Conservation (phyloP, 805 yeast genomes). For the Zygosaccharomyces lentus region DNA sequence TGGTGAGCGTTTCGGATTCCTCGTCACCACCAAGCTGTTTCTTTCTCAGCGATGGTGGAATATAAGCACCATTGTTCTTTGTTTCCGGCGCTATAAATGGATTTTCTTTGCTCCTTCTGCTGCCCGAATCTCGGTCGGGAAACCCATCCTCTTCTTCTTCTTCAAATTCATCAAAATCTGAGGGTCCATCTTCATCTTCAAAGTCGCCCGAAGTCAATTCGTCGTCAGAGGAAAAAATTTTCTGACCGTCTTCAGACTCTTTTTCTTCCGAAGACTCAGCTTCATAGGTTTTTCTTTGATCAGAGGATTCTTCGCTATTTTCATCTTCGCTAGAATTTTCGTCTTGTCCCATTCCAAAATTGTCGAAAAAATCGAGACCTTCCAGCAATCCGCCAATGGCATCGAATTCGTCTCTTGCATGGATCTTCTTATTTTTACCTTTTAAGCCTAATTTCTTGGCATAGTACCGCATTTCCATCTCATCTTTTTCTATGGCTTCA, state of each 20-base stretch:
- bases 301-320: slow-evolving; percentile 21
- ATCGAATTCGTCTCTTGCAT: slow-evolving; percentile 58
- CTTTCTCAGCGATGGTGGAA: slow-evolving; percentile 84
- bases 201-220: slow-evolving; percentile 42
- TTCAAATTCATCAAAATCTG: slow-evolving; percentile 25
- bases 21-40: slow-evolving; percentile 38
- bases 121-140: slow-evolving; percentile 23
- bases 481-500: slow-evolving; percentile 54
- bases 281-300: slow-evolving; percentile 28
- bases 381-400: slow-evolving; percentile 78
- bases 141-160: slow-evolving; percentile 28
- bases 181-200: slow-evolving; percentile 40
- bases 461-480: slow-evolving; percentile 74
- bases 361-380: slow-evolving; percentile 47
- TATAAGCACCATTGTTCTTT: slow-evolving; percentile 44
- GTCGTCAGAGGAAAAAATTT: slow-evolving; percentile 40
- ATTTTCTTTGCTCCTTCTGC: slow-evolving; percentile 49
- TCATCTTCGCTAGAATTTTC: slow-evolving; percentile 25
- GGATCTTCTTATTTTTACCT: slow-evolving; percentile 47
- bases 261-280: slow-evolving; percentile 34
- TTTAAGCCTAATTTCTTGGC: slow-evolving; percentile 76
- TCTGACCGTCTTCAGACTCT: slow-evolving; percentile 29
- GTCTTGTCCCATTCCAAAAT: slow-evolving; percentile 33
- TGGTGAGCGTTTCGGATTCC: slow-evolving; percentile 44
- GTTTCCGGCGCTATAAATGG: slow-evolving; percentile 66